These are phyloP conservation scores for Eucalyptus tenuipes DNA, from an alignment of 345 rosid genomes.

Conservation along the genomic window DNA sequence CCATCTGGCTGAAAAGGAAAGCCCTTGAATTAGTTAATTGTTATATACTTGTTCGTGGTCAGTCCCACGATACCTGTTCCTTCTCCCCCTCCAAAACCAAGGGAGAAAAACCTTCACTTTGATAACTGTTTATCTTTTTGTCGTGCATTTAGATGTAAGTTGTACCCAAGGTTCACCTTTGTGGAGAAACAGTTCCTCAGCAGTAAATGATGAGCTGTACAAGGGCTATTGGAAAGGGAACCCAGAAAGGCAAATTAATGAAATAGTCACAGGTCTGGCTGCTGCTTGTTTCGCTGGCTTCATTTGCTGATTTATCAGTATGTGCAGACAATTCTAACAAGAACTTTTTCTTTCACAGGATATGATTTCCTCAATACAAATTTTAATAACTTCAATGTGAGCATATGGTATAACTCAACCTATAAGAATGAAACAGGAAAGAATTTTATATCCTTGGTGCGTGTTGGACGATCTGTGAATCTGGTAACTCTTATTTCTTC, in stretches of 20 bases:
- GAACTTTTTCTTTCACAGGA: not conserved
- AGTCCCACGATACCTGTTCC: no score
- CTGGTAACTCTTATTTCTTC: conserved; percentile 35
- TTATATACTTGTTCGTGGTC: no score
- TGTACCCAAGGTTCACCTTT: conserved; percentile 48
- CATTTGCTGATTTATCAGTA: not conserved
- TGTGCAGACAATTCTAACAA: not conserved
- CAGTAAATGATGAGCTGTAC: conserved; percentile 62
- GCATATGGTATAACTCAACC: conserved; percentile 77
- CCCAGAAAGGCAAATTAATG: conserved; percentile 44
- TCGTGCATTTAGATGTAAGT: conserved; percentile 22
- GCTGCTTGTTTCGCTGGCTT: not conserved
- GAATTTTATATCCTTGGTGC: conserved; percentile 15
- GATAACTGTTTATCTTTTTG: not conserved
- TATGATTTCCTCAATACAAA: conserved; percentile 74
- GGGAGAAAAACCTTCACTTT: not conserved
- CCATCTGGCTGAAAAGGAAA: no score
- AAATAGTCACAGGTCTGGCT: conserved; percentile 61
- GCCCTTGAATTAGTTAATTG: no score
- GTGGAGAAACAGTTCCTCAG: conserved; percentile 61
- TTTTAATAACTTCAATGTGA: conserved; percentile 39
- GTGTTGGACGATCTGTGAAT: conserved; percentile 71
- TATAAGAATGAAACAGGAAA: conserved; percentile 9
- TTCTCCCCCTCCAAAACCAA: not conserved
- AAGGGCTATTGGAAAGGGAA: conserved; percentile 68